Evolutionary conservation across 2,329 filamentous ascomycete genomes (phyloP).

Genomic region (Xylariales sp.): DNA sequence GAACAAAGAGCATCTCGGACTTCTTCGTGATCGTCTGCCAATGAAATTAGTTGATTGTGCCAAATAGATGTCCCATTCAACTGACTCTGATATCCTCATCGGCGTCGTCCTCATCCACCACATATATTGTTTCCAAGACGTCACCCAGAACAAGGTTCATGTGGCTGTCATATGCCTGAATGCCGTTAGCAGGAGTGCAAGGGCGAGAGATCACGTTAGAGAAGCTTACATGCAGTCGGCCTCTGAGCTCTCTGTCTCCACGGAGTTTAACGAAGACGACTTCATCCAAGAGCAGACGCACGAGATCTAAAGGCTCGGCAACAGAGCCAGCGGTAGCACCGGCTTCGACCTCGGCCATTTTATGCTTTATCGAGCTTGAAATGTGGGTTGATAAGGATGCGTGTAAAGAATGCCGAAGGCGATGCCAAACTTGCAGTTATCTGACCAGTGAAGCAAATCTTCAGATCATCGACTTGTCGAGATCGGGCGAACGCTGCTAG

Average conservation of each 20-base stretch:
- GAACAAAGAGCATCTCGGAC: conserved; percentile 96
- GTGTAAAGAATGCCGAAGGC: too few relatives aligned
- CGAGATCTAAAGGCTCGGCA: conserved; percentile 91
- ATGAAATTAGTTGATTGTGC: neutral
- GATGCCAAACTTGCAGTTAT: too few relatives aligned
- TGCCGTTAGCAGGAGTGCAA: conserved; percentile 7
- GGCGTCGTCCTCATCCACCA: conserved; percentile 84
- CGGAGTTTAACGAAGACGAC: conserved; percentile 95
- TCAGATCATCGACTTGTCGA: too few relatives aligned
- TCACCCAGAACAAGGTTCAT: conserved; percentile 96
- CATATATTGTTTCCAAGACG: conserved; percentile 94
- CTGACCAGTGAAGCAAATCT: too few relatives aligned
- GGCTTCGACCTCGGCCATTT: conserved; percentile 84
- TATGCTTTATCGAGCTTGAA: too few relatives aligned
- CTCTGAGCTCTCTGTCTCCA: conserved; percentile 92
- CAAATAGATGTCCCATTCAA: conserved; percentile 2
- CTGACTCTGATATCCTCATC: conserved; percentile 71
- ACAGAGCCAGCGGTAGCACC: conserved; percentile 68
- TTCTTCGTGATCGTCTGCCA: conserved; percentile 87
- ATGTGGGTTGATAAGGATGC: too few relatives aligned
- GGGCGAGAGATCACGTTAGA: neutral
- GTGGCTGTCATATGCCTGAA: conserved; percentile 93
- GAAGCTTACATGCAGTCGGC: conserved; percentile 78
- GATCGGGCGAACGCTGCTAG: too few relatives aligned
- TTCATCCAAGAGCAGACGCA: conserved; percentile 91